Conservation (phyloP, 257 asterid species). For the Orobanche coerulescens region DNA sequence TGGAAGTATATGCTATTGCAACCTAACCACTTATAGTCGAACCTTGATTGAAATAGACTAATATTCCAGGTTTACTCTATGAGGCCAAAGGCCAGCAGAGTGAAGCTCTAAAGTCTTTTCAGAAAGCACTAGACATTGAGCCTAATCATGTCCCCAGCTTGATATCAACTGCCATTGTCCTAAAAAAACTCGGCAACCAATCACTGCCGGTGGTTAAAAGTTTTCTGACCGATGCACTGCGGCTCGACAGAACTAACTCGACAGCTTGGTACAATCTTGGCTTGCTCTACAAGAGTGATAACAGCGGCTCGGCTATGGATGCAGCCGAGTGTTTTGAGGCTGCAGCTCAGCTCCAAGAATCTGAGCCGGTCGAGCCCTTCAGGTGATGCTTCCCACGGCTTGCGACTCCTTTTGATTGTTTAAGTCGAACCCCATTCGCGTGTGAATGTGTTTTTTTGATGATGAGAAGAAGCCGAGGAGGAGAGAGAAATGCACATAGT, state of each 20-base stretch:
- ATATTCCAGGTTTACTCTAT: conserved; percentile 57
- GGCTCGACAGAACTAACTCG: conserved; percentile 69
- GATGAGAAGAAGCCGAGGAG: not conserved
- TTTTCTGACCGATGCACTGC: conserved; percentile 68
- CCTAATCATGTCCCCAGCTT: conserved; percentile 77
- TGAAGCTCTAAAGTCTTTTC: conserved; percentile 61
- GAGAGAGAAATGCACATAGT: not conserved
- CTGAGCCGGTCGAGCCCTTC: conserved; percentile 79
- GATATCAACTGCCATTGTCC: conserved; percentile 59
- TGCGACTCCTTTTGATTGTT: not conserved
- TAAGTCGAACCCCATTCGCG: too few relatives aligned
- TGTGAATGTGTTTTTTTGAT: not conserved
- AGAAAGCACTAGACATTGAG: conserved; percentile 69
- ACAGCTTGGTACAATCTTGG: conserved; percentile 90
- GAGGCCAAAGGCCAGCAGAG: conserved; percentile 53
- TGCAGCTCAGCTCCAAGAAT: conserved; percentile 72
- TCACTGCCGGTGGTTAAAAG: conserved; percentile 63
- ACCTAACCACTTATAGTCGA: not conserved
- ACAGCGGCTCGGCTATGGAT: conserved; percentile 31
- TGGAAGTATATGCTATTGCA: too few relatives aligned
- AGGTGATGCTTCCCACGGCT: conserved; percentile 28
- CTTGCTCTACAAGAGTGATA: conserved; percentile 49
- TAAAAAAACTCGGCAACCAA: conserved; percentile 37
- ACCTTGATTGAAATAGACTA: conserved; percentile 18
- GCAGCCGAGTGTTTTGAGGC: conserved; percentile 94